These are phyloP conservation scores for Phlebiopsis flavidoalba DNA, from an alignment of 768 basidiomycete species.

Conservation along the genomic window DNA sequence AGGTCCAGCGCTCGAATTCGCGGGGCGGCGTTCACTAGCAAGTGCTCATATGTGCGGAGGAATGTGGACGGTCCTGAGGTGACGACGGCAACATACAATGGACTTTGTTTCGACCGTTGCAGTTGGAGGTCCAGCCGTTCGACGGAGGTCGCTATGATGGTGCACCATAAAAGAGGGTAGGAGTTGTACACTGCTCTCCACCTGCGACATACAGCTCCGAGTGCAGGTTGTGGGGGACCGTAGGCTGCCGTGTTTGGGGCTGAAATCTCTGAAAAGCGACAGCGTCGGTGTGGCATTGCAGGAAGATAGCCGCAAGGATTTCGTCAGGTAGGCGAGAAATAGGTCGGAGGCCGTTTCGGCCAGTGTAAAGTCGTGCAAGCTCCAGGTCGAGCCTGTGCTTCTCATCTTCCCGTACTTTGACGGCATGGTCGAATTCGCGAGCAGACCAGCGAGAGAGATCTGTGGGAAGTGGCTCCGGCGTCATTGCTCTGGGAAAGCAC, in stretches of 20 bases:
- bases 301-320: neutral
- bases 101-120: neutral
- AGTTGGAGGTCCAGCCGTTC: neutral
- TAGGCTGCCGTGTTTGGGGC: no score
- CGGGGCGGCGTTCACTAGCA: neutral
- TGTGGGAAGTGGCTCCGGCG: neutral
- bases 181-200: neutral
- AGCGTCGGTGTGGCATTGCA: neutral
- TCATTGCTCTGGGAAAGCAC: no score
- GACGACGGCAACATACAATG: neutral
- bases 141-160: neutral
- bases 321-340: neutral
- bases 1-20: neutral
- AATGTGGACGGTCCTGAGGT: neutral
- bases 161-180: neutral
- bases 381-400: neutral
- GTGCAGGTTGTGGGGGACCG: no score
- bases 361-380: neutral
- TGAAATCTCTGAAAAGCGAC: no score
- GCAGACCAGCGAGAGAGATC: neutral
- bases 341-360: neutral
- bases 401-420: neutral
- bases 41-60: neutral
- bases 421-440: neutral
- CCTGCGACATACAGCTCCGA: neutral